Conservation (phyloP, 306 rosid species). For the Vicia sativa region DNA sequence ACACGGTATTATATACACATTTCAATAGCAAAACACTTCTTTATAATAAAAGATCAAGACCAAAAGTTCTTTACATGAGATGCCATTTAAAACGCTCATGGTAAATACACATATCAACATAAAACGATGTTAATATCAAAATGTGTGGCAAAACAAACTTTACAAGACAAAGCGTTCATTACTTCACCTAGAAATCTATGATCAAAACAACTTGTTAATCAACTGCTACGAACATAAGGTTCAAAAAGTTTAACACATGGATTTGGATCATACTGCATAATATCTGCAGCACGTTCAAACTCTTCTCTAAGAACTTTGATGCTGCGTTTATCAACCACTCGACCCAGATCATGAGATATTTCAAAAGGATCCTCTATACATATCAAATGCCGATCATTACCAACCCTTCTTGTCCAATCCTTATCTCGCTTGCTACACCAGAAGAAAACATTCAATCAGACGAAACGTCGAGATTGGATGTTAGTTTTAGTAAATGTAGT, state of each 20-base stretch:
- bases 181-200: conserved; percentile 44
- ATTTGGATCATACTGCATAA: conserved; percentile 78
- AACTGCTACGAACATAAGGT: conserved; percentile 54
- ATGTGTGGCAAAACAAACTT: conserved; percentile 32
- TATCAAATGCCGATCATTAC: conserved; percentile 91
- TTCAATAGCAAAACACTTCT: too few relatives aligned
- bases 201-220: conserved; percentile 35
- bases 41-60: conserved; percentile 26
- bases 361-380: conserved; percentile 99
- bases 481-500: not conserved
- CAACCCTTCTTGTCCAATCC: conserved; percentile 96
- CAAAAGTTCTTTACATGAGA: conserved; percentile 41
- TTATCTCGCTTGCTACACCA: conserved; percentile 75
- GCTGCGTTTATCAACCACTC: conserved; percentile 90
- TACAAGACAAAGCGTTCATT: conserved; percentile 41
- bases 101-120: conserved; percentile 47
- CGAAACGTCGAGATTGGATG: not conserved
- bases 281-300: conserved; percentile 89
- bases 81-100: conserved; percentile 29
- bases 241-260: conserved; percentile 89
- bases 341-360: conserved; percentile 89
- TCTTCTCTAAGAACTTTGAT: conserved; percentile 91
- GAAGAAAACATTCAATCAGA: not conserved
- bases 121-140: conserved; percentile 18
- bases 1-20: too few relatives aligned